These are phyloP conservation scores for Fraxinus baroniana DNA, from an alignment of 305 asterid species.

Conservation along the genomic window DNA sequence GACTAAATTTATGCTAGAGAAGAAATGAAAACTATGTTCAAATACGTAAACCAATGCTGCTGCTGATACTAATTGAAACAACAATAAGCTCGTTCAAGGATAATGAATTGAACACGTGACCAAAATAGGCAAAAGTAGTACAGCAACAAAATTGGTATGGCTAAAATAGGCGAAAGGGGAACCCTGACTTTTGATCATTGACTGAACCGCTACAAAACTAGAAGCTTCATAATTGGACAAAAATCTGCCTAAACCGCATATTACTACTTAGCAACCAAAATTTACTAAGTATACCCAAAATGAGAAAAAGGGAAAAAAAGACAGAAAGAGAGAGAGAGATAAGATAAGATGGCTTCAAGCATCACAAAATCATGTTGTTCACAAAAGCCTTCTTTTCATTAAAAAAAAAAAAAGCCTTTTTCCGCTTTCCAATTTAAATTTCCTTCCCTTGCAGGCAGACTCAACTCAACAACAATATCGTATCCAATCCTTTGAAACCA, in stretches of 20 bases:
- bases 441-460: neutral
- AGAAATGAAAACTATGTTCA: neutral
- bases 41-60: neutral
- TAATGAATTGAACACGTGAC: neutral
- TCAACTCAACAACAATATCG: neutral
- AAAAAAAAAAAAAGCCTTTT: neutral
- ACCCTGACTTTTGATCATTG: neutral
- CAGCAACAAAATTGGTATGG: neutral
- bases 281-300: neutral
- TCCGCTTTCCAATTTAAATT: neutral
- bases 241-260: neutral
- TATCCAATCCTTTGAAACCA: neutral
- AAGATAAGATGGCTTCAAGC: neutral
- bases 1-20: constrained; percentile 3
- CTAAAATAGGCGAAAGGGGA: constrained; percentile 4
- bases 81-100: neutral
- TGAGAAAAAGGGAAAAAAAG: neutral
- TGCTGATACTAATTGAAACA: neutral
- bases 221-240: constrained; percentile 4
- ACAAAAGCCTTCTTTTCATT: neutral
- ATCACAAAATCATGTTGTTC: neutral
- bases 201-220: neutral
- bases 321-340: neutral
- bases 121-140: neutral
- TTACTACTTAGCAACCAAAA: neutral